Base-by-base conservation (phyloP, 2,329 filamentous ascomycete species). In the Pseudocercospora ulei region DNA sequence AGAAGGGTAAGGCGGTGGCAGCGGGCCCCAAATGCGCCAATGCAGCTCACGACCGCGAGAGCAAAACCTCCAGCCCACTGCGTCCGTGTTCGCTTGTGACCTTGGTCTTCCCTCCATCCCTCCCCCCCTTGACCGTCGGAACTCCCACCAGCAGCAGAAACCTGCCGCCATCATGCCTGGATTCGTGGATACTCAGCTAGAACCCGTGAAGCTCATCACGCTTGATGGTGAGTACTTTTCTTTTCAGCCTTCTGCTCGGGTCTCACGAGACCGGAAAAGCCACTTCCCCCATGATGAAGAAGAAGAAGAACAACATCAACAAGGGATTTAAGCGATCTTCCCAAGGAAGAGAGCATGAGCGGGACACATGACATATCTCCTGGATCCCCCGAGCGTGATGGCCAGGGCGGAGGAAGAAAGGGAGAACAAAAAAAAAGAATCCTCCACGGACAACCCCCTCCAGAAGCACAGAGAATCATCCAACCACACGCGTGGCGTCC, bases 151-250 rank as follows among this genome's bases (percentile, higher is more conserved):
- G 8, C 27, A 11, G 11, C 26, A 28, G 11, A 18, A 11, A 26
- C 22, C 19, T 3, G 31, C 20, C 33, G 39, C 37, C 14, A 43
- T 25, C 18, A 46, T 43, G 40, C 38, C 44, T 46, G 43, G 43
- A 38, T 47, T 43, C 42, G 44, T 38, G 28, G 34, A 47, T 14
- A 51, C 48, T 6, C 49, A 51, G 47, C 53, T 56, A 35, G 55
- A 57, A 43, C 56, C 56, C 7, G 53, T 56, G 28, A 58, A 58
- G 51, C 45, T 53, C 49, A 53, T 59, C 46, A 52, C 45, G 33
- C 49, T 54, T 38, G 56, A 58, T 43, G 56, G 56, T 59, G 46
- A 54, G 56, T 55, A 17, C 7, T 17, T 31, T 16, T 31, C 13
- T n/a, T 19, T 11, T n/a, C n/a, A n/a, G 17, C 14, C 2, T 16